Evolutionary conservation across 805 yeast species (phyloP), one percentile per base, ranked within the genome.

Genomic region (Kuraishia ogatae): DNA sequence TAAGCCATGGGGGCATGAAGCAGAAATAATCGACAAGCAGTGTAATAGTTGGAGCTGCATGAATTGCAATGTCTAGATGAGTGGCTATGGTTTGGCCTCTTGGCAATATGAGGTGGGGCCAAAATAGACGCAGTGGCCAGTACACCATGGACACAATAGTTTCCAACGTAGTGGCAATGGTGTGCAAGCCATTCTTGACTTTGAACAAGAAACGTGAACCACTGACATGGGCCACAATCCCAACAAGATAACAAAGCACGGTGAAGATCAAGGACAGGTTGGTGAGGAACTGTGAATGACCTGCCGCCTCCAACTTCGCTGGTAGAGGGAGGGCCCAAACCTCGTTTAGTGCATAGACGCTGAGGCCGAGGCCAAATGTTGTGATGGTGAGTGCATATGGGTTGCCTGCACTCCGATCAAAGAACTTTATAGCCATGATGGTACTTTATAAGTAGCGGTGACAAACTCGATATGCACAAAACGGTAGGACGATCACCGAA

Each of bases 241-340:
- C 79, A 43, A 76, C 48, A 17, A 62, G 50, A 56, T 73, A 75
- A 57, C 77, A 75, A 50, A 76, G 55, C 10, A 81, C 59, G 1
- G 87, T 77, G 19, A 77, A 62, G 1, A 69, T 62, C 35, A 85
- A 73, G 8, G 86, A 78, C n/a, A 85, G 62, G 63, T 85, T 86
- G 2, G 94, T 87, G 53, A 87, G 71, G 64, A 87, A 87, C 63
- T 87, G 93, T 69, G 77, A 78, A 56, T 81, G 87, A 1, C 93
- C 93, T 0, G 84, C 93, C 22, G 69, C 66, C 1, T 63, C 71
- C 26, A 86, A 66, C 43, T 68, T 71, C 1, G 68, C 71, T 0
- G 91, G 90, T 24, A 87, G 67, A 15, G 63, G 65, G 7, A 68
- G 46, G 48, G 29, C 35, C 49, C 58, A 26, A n/a, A 53, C 39